phyloP scores from a whole-genome alignment of 176 grass and related monocot species.

The Hyparrhenia diplandra region DNA sequence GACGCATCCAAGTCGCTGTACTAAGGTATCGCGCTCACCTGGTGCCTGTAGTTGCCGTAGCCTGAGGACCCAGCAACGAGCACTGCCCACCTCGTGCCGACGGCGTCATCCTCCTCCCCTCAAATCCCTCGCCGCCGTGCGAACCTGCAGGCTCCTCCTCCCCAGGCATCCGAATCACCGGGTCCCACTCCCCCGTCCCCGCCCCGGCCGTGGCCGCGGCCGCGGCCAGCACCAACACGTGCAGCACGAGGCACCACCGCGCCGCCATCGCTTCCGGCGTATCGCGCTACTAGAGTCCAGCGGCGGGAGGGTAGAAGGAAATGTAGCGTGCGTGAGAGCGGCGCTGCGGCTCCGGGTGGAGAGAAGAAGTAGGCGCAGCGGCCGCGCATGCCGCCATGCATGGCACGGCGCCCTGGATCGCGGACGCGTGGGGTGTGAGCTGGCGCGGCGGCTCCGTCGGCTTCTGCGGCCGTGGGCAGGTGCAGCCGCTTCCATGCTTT shows the following conservation, averaged over 20 bases:
- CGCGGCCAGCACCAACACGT: slow-evolving; percentile 4
- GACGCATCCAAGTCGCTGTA: background rate
- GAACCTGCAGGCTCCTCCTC: slow-evolving; percentile 21
- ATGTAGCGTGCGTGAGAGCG: background rate
- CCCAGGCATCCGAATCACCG: slow-evolving; percentile 51
- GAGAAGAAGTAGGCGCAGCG: slow-evolving; percentile 12
- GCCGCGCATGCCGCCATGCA: slow-evolving; percentile 50
- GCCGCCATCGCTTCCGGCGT: slow-evolving; percentile 4
- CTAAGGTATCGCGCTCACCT: slow-evolving; percentile 32
- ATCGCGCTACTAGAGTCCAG: background rate
- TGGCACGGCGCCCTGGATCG: background rate
- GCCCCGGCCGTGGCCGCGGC: slow-evolving; percentile 29
- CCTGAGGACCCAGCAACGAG: slow-evolving; percentile 86
- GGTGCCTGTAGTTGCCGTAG: slow-evolving; percentile 86
- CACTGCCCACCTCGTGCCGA: slow-evolving; percentile 81
- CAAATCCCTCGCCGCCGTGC: background rate
- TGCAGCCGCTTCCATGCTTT: background rate
- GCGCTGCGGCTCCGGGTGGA: background rate
- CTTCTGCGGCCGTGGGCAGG: background rate
- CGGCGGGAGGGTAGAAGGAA: background rate
- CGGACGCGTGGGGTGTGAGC: slow-evolving; percentile 60
- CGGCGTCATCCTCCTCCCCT: slow-evolving; percentile 22
- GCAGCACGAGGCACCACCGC: slow-evolving; percentile 24
- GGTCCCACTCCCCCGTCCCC: slow-evolving; percentile 40
- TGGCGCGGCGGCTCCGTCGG: slow-evolving; percentile 42